Evolutionary conservation across 2,329 filamentous ascomycete genomes (phyloP), one percentile per base, ranked within the genome.

Genomic region (Arachnomyces sp.): DNA sequence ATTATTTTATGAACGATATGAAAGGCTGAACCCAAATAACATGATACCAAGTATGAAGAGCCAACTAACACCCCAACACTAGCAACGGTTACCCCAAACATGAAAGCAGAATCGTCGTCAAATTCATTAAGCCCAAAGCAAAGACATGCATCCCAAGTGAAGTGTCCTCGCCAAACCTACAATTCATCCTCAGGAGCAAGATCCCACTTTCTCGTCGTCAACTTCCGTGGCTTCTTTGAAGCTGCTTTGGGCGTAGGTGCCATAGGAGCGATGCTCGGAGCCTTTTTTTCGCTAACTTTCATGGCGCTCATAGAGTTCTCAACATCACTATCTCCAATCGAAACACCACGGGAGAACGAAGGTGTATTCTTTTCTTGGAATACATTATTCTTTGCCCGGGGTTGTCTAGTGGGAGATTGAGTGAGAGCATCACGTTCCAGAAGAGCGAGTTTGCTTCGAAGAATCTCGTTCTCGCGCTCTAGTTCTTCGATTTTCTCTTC

Each of bases 381-480:
- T 55, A 57, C 13, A 36, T 34, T 39, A 29, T 37, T 36, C 20
- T 25, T 25, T 25, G 20, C 5, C 20, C 20, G 5, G n/a, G 61
- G 53, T 48, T 64, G 65, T 61, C 77, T 82, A 3, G 69, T 76
- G 0, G 82, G 82, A 40, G 79, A 86, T 39, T 77, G 72, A 11
- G 68, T 70, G 0, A 68, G 67, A 4, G 86, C 55, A 60, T 88
- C 82, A 28, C 82, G 73, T 55, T 79, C 79, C 16, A 89, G 59
- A 2, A 78, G 66, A 1, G 70, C 70, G 14, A 87, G 69, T 52
- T 83, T 82, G 16, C 74, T 72, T 11, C 79, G 72, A 29, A 90
- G 67, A 2, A 75, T 69, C 44, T 84, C 79, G 40, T 88, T 87
- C 55, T 89, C 84, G 36, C 77, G 65, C 52, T 84, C 77, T 1